Evolutionary conservation across 805 yeast genomes (phyloP).

Genomic region (Cyberlindnera misumaiensis): DNA sequence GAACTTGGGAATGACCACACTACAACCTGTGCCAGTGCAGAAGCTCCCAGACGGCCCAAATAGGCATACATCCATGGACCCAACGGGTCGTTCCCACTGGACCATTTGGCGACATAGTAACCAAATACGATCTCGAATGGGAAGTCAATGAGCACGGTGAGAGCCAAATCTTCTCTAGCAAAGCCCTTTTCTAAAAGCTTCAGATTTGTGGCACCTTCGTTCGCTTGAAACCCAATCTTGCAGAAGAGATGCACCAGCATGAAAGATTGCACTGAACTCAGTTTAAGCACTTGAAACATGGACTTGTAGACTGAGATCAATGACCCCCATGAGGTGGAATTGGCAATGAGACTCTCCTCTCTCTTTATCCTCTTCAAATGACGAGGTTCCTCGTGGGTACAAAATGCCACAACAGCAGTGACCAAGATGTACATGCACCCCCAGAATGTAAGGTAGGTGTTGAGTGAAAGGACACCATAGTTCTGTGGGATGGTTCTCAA

Average conservation of each 20-base stretch:
- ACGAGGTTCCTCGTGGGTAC: constrained; percentile 67
- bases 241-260: constrained; percentile 70
- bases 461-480: constrained; percentile 62
- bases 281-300: constrained; percentile 62
- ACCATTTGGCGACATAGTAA: constrained; percentile 93
- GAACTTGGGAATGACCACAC: constrained; percentile 64
- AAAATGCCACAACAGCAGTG: constrained; percentile 51
- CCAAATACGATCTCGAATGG: constrained; percentile 96
- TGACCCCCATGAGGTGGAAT: constrained; percentile 20
- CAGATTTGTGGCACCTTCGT: constrained; percentile 91
- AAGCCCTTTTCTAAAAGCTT: constrained; percentile 88
- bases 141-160: constrained; percentile 88
- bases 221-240: constrained; percentile 91
- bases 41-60: constrained; percentile 73
- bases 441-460: constrained; percentile 72
- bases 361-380: constrained; percentile 29
- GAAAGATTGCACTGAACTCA: constrained; percentile 67
- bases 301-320: constrained; percentile 52
- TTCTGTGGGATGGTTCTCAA: constrained; percentile 55
- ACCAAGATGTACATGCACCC: constrained; percentile 65
- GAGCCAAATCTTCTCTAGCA: constrained; percentile 86
- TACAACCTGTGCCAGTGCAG: constrained; percentile 64
- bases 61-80: constrained; percentile 89
- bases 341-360: constrained; percentile 23
- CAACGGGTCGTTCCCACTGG: constrained; percentile 67